Conservation (phyloP, 306 rosid species). For the Comarum palustre region DNA sequence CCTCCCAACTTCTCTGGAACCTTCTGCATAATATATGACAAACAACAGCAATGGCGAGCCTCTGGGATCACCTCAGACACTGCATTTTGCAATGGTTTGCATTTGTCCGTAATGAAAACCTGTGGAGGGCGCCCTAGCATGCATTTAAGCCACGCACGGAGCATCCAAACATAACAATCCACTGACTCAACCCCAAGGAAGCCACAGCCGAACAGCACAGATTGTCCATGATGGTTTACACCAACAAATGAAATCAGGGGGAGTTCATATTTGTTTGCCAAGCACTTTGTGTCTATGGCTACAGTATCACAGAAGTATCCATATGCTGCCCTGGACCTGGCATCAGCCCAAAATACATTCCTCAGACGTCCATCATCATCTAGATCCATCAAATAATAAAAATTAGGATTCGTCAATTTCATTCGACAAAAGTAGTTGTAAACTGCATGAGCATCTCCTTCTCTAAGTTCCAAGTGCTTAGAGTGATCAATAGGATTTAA, state of each 20-base stretch:
- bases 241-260: constrained; percentile 70
- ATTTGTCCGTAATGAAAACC: constrained; percentile 61
- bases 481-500: constrained; percentile 43
- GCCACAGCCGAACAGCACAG: constrained; percentile 68
- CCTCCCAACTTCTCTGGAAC: constrained; percentile 84
- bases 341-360: constrained; percentile 78
- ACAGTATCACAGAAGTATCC: constrained; percentile 58
- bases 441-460: constrained; percentile 70
- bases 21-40: constrained; percentile 60
- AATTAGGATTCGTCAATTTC: constrained; percentile 64
- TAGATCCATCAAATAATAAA: constrained; percentile 65
- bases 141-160: constrained; percentile 65
- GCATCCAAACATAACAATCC: constrained; percentile 65
- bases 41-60: constrained; percentile 60
- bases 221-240: constrained; percentile 67
- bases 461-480: constrained; percentile 62
- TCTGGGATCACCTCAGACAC: constrained; percentile 58
- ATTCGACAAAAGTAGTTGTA: constrained; percentile 74
- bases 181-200: constrained; percentile 61
- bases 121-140: constrained; percentile 54
- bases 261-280: constrained; percentile 67
- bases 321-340: constrained; percentile 61
- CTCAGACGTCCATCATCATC: constrained; percentile 62
- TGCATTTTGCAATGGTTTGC: constrained; percentile 60
- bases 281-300: constrained; percentile 60